Evolutionary conservation across 2,329 filamentous ascomycete genomes (phyloP), one percentile per base, ranked within the genome.

Genomic region (Aspergillus fumigatus): DNA sequence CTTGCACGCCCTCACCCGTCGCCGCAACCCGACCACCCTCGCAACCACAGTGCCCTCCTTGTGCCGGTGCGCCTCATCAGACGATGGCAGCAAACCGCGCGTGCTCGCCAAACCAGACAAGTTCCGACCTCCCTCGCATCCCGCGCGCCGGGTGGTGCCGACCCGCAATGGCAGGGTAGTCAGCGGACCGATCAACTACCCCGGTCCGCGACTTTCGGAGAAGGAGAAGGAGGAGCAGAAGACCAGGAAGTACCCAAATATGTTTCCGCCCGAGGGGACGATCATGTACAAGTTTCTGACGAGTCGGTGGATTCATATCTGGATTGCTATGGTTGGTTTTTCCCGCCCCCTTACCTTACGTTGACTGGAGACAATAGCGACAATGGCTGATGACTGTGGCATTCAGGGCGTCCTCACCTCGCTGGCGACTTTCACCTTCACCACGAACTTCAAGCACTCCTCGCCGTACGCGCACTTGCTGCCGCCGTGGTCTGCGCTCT

Each of bases 41-140:
- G 32, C 32, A 38, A 56, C 58, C 52, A 52, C 17, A 11, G 25
- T n/a, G 48, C 59, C 59, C 41, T 54, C 61, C 57, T 60, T 19
- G 50, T 65, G 35, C 60, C 64, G 66, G 51, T 67, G 59, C 63
- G 65, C 67, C 57, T 69, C 62, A 47, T 57, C 64, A 66, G 63
- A 52, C 25, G 47, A 41, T 43, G 29, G 26, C 21, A 53, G 74
- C 60, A 88, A 88, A 68, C 83, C 84, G 38, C 82, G 87, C 59
- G 83, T 91, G 4, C 86, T 99, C 62, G 90, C 90, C 66, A 91
- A 97, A 75, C 93, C 93, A 25, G 83, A 89, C 67, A 89, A 88
- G 72, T 97, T 96, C 81, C 90, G 90, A 50, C 93, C 94, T 2
- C 94, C 94, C 0, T 97, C 93, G 0, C 94, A 97, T 73, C 88